phyloP scores from a whole-genome alignment of 2,329 filamentous ascomycete species.

The Xenoacremonium recifei region DNA sequence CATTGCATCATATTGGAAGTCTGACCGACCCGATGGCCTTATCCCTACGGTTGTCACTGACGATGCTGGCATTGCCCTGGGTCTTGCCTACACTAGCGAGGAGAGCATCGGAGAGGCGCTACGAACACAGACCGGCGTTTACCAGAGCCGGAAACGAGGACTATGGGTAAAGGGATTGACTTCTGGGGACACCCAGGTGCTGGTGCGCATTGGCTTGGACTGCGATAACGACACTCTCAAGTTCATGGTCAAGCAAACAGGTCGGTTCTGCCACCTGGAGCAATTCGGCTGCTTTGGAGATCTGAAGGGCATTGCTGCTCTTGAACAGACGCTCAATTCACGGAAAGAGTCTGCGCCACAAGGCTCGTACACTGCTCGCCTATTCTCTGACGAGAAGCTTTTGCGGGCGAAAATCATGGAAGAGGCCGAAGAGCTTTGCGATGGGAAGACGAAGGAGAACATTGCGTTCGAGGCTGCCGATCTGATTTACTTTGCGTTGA shows the following conservation, averaged over 20 bases:
- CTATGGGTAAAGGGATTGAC: constrained; percentile 96
- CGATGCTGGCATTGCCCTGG: constrained; percentile 78
- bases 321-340: constrained; percentile 82
- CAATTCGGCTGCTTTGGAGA: constrained; percentile 92
- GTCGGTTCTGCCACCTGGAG: constrained; percentile 90
- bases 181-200: constrained; percentile 89
- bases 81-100: constrained; percentile 90
- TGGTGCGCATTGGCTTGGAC: constrained; percentile 81
- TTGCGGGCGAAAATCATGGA: constrained; percentile 97
- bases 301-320: constrained; percentile 73
- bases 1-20: constrained; percentile 72
- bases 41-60: constrained; percentile 90
- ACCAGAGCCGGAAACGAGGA: constrained; percentile 93
- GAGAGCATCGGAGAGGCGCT: constrained; percentile 88
- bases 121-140: constrained; percentile 76
- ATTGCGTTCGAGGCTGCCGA: constrained; percentile 94
- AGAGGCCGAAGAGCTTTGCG: constrained; percentile 91
- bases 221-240: constrained; percentile 92
- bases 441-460: constrained; percentile 77
- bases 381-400: constrained; percentile 90
- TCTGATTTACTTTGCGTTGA: constrained; percentile 91
- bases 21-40: constrained; percentile 79
- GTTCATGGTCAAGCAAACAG: constrained; percentile 87
- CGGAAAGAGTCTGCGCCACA: constrained; percentile 80
- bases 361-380: constrained; percentile 88